These are phyloP conservation scores for Trichoderma breve DNA, from an alignment of 2,329 filamentous ascomycete genomes.

Conservation along the genomic window DNA sequence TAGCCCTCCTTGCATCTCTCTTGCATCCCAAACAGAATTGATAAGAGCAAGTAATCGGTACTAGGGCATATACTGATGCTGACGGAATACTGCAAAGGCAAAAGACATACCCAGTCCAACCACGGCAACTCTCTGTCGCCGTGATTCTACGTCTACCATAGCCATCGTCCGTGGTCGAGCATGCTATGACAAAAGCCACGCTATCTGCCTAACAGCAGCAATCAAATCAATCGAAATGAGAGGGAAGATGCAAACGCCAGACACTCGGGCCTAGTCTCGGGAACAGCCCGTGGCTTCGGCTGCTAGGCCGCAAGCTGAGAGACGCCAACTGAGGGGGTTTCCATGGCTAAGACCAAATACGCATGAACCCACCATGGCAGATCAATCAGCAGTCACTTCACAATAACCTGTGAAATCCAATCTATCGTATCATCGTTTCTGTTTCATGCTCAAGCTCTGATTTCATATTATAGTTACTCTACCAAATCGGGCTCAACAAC, in stretches of 20 bases:
- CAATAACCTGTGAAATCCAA: not conserved
- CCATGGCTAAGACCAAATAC: not conserved
- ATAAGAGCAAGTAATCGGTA: not conserved
- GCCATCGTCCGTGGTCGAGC: not conserved
- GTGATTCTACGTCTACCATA: not conserved
- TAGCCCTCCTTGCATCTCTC: not conserved
- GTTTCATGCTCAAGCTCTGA: not conserved
- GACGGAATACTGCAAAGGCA: not conserved
- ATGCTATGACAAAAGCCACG: not conserved
- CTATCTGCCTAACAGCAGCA: not conserved
- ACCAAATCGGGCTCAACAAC: not conserved
- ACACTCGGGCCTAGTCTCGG: not conserved
- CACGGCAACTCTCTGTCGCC: constrained; percentile 26
- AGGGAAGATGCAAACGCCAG: not conserved
- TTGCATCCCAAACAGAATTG: not conserved
- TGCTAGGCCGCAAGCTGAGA: not conserved
- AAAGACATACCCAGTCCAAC: constrained; percentile 29
- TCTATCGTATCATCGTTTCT: not conserved
- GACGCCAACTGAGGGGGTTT: not conserved
- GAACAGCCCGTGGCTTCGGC: not conserved
- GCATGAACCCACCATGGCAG: not conserved
- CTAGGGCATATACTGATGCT: not conserved
- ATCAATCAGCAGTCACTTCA: not conserved
- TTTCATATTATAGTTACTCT: not conserved
- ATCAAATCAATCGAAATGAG: not conserved